Conservation (phyloP, 768 basidiomycete species). For the Trametes elegans region DNA sequence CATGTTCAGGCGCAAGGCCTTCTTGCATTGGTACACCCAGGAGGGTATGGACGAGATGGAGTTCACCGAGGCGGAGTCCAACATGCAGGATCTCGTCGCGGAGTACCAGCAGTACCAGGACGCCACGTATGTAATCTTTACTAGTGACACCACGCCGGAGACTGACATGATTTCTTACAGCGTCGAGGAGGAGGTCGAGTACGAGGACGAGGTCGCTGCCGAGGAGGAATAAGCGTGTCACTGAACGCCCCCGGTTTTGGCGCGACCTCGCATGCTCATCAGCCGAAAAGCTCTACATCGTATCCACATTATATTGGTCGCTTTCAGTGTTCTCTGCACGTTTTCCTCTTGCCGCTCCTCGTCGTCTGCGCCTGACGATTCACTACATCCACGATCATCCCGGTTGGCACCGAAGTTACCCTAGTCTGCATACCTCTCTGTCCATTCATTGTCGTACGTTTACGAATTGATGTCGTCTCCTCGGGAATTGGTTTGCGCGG, state of each 20-base stretch:
- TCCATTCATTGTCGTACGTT: constrained; percentile 21
- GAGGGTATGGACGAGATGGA: constrained; percentile 99
- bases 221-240: constrained; percentile 46
- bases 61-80: constrained; percentile 98
- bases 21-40: constrained; percentile 99
- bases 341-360: constrained; percentile 11
- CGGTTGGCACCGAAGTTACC: constrained; percentile 28
- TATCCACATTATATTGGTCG: constrained; percentile 34
- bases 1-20: constrained; percentile 99
- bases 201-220: constrained; percentile 70
- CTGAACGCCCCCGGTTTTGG: background rate
- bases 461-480: constrained; percentile 20
- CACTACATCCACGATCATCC: constrained; percentile 14
- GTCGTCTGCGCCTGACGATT: constrained; percentile 15
- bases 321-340: constrained; percentile 26
- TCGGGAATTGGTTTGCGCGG: too few species aligned
- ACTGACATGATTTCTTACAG: constrained; percentile 38
- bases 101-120: constrained; percentile 98
- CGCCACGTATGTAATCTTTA: constrained; percentile 67
- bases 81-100: constrained; percentile 98
- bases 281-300: constrained; percentile 30
- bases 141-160: background rate
- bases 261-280: constrained; percentile 13
- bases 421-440: constrained; percentile 30
- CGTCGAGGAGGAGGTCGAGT: constrained; percentile 85